A percentile compares a stretch with the other conserved stretches of the same genome.
Conservation (phyloP, 805 yeast species). For the Tetrapisispora pingtungensis region DNA sequence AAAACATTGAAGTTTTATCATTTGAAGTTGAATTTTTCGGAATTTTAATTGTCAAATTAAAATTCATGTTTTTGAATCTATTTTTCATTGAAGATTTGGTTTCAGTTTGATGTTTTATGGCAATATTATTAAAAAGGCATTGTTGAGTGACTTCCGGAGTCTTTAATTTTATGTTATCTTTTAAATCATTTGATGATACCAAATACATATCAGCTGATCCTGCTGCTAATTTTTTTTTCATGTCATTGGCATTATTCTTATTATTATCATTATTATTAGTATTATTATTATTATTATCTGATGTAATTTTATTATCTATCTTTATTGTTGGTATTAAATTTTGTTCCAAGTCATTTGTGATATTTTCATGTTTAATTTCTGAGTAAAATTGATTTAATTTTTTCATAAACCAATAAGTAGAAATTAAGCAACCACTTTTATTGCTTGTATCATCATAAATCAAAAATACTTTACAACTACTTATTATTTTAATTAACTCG, state of each 20-base stretch:
- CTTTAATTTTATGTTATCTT: not conserved
- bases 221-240: not conserved
- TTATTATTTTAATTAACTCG: conserved; percentile 13
- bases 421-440: conserved; percentile 13
- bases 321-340: not conserved
- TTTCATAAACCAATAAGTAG: conserved; percentile 18
- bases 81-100: not conserved
- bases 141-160: not conserved
- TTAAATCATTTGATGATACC: not conserved
- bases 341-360: not conserved
- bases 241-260: not conserved
- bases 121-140: not conserved
- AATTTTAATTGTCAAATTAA: conserved; percentile 16
- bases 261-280: no score
- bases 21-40: conserved; percentile 12
- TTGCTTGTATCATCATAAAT: conserved; percentile 23
- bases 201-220: not conserved
- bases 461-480: conserved; percentile 12
- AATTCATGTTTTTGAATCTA: conserved; percentile 2
- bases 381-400: conserved; percentile 11
- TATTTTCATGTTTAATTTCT: not conserved
- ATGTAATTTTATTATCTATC: not conserved
- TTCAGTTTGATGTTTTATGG: not conserved
- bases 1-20: conserved; percentile 16
- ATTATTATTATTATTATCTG: no score